Evolutionary conservation across 768 basidiomycete genomes (phyloP).

Genomic region (Lactarius hatsudake): DNA sequence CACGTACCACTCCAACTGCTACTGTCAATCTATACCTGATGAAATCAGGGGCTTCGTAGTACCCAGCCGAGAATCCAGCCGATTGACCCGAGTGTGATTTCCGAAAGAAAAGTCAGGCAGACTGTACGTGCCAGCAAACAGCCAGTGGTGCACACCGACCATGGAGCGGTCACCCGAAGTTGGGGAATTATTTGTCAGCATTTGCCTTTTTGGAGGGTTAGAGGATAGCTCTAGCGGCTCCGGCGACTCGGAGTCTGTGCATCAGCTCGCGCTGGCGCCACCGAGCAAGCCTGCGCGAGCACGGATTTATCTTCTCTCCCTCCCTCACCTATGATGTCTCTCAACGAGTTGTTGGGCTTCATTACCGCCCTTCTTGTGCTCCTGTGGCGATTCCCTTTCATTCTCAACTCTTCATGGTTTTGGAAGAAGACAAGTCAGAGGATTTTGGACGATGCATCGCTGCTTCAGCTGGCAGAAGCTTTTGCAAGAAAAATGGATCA

Average conservation of each 20-base stretch:
- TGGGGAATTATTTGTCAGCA: neutral
- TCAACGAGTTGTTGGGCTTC: neutral
- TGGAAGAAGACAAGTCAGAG: neutral
- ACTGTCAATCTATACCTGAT: no score
- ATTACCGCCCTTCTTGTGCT: slow-evolving; percentile 4
- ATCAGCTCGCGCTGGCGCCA: slow-evolving; percentile 14
- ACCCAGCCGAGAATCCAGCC: no score
- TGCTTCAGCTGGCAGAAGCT: slow-evolving; percentile 23
- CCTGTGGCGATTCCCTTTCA: slow-evolving; percentile 1
- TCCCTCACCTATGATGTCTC: neutral
- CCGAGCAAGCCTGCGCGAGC: slow-evolving; percentile 15
- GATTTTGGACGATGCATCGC: slow-evolving; percentile 1
- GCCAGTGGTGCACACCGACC: no score
- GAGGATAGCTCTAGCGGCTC: neutral
- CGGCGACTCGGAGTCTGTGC: neutral
- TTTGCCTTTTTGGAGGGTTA: neutral
- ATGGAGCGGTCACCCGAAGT: no score
- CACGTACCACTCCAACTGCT: no score
- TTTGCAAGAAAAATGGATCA: slow-evolving; percentile 12
- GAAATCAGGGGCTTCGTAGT: no score
- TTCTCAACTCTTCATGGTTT: slow-evolving; percentile 5
- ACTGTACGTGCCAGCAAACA: no score
- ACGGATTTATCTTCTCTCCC: neutral
- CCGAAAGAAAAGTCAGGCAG: no score
- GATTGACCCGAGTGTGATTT: no score